These are phyloP conservation scores for Anthracocystis setariae DNA, from an alignment of 1,284 basidiomycete species.

Conservation along the genomic window DNA sequence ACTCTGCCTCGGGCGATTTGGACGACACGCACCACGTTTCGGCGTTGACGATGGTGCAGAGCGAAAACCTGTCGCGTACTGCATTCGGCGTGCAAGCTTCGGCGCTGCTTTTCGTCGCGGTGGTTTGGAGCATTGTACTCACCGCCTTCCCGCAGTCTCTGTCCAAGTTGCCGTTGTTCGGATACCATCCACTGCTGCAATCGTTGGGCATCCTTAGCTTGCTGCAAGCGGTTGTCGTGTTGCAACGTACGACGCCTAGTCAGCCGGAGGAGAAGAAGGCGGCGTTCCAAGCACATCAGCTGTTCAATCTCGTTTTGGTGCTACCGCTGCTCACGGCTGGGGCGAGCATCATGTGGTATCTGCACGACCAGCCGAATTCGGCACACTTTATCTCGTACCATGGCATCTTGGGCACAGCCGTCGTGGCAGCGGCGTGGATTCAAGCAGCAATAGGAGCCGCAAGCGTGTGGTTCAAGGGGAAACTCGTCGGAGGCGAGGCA, in stretches of 20 bases:
- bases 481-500: conserved; percentile 39
- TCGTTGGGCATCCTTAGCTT: conserved; percentile 49
- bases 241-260: conserved; percentile 43
- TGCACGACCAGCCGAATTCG: conserved; percentile 46
- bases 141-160: conserved; percentile 18
- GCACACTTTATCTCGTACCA: conserved; percentile 57
- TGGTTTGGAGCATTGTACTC: conserved; percentile 50
- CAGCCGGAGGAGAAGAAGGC: conserved; percentile 28
- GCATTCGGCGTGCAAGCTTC: conserved; percentile 27
- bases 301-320: conserved; percentile 43
- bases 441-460: conserved; percentile 55
- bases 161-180: conserved; percentile 49
- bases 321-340: conserved; percentile 56
- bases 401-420: conserved; percentile 45
- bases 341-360: conserved; percentile 59
- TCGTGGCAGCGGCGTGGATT: conserved; percentile 44
- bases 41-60: conserved; percentile 26
- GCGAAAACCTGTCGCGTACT: conserved; percentile 17
- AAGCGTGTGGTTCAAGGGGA: conserved; percentile 51
- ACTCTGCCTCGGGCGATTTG: no score
- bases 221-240: conserved; percentile 49
- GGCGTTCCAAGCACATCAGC: conserved; percentile 44
- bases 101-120: conserved; percentile 39
- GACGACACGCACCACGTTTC: conserved; percentile 1
- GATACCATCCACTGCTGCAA: conserved; percentile 57